These are phyloP conservation scores for Pyricularia sp. DNA, from an alignment of 2,329 filamentous ascomycete species.

Conservation along the genomic window DNA sequence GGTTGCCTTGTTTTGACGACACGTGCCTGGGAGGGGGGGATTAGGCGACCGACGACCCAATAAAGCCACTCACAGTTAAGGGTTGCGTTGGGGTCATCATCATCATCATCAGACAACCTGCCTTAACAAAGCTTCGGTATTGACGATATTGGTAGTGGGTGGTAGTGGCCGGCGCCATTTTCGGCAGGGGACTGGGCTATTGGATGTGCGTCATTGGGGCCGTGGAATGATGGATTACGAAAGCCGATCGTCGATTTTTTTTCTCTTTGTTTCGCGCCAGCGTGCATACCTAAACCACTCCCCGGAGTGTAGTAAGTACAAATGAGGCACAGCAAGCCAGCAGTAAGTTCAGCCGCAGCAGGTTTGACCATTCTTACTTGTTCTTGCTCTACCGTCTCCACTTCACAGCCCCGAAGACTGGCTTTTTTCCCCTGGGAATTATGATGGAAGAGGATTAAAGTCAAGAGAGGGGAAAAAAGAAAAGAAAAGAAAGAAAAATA, in stretches of 20 bases:
- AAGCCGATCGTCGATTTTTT: neutral
- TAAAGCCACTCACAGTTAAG: too few species aligned
- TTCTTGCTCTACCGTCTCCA: neutral
- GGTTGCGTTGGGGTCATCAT: too few species aligned
- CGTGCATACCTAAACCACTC: neutral
- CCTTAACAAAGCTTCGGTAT: neutral
- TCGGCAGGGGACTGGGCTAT: neutral
- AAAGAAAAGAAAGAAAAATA: too few species aligned
- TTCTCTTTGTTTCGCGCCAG: neutral
- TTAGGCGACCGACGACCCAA: neutral
- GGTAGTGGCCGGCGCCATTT: neutral
- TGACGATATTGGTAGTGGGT: neutral
- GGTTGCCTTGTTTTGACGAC: neutral
- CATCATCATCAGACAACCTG: neutral
- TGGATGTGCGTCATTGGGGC: neutral
- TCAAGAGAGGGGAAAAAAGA: too few species aligned
- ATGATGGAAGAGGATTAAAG: too few species aligned
- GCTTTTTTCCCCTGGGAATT: neutral
- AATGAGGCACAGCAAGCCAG: neutral
- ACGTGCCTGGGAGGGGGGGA: neutral
- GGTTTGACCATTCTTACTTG: neutral
- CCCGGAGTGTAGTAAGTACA: neutral
- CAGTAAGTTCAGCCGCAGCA: neutral
- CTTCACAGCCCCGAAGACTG: neutral
- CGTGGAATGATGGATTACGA: neutral